Evolutionary conservation across 1,284 basidiomycete species (phyloP), one percentile per base, ranked within the genome.

Genomic region (Sporisorium exsertum): DNA sequence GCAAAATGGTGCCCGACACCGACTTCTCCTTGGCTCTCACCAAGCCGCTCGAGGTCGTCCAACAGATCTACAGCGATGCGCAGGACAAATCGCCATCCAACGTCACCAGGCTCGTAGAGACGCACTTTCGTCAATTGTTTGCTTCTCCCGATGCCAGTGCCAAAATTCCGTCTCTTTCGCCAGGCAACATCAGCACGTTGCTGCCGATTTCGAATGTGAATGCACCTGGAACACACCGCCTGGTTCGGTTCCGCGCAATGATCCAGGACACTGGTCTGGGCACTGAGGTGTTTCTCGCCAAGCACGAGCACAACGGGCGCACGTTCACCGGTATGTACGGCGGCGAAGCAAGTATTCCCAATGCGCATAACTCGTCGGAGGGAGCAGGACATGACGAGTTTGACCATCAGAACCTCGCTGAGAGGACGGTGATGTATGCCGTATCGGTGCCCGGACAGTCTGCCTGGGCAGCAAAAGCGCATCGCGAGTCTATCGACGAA

Each of bases 231-330:
- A 26, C 66, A 1, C 69, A 68, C 18, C 67, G 62, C 6, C 67
- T 86, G 26, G 85, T 85, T 6, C 66, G 80, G 18, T 86, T 84
- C 67, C 74, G 85, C 5, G 81, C 81, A 37, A 86, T 86, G 86
- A 78, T 86, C 8, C 85, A 86, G 62, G 86, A 86, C 68, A 85
- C 86, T 0, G 84, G 84, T 5, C 72, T 84, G 18, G 84, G 84
- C 5, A 81, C 73, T 10, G 85, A 86, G 53, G 79, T 86, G 24
- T 86, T 82, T 61, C 73, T 78, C 4, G 74, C 80, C 0, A 61
- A 58, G n/a, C 66, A 75, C n/a, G 60, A 71, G 22, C 60, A 66
- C 9, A 50, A 64, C 16, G 46, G 73, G 2, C 72, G 78, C 59
- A 78, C 72, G 3, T 72, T 79, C 12, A 68, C 70, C 8, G 81